phyloP scores from a whole-genome alignment of 768 basidiomycete genomes.

The Kwoniella dendrophila region DNA sequence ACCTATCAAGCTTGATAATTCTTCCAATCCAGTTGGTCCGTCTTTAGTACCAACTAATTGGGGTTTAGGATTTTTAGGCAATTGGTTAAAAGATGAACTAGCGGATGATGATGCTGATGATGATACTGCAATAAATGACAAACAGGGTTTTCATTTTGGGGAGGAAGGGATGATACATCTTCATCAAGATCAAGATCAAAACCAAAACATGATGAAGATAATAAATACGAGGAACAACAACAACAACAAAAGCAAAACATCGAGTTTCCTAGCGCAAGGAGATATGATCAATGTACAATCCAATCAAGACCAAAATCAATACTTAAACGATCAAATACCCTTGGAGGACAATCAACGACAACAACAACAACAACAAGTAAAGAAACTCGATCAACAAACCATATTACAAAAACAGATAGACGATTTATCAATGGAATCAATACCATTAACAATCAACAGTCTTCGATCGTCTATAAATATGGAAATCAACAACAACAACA shows the following conservation, averaged over 20 bases:
- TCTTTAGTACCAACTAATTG: slow-evolving; percentile 21
- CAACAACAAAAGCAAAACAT: slow-evolving; percentile 9
- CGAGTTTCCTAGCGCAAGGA: slow-evolving; percentile 14
- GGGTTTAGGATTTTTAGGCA: slow-evolving; percentile 39
- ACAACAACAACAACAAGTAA: background rate
- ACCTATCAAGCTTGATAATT: background rate
- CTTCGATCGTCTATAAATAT: no score
- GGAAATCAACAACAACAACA: background rate
- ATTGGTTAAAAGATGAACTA: slow-evolving; percentile 29
- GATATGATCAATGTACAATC: background rate
- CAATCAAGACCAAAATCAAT: slow-evolving; percentile 2
- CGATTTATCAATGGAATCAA: slow-evolving; percentile 3
- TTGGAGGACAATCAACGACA: no score
- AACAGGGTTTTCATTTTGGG: slow-evolving; percentile 28
- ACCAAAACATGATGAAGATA: slow-evolving; percentile 2
- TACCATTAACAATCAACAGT: slow-evolving; percentile 1
- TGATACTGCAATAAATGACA: background rate
- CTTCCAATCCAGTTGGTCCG: slow-evolving; percentile 1
- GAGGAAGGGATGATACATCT: slow-evolving; percentile 25
- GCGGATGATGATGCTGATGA: background rate
- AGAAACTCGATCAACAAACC: background rate
- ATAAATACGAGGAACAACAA: slow-evolving; percentile 13
- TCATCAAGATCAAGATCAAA: background rate
- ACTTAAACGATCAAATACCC: no score
- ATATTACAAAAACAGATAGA: background rate